phyloP scores from a whole-genome alignment of 495 filamentous ascomycete species.

The Parathielavia hyrcaniae region DNA sequence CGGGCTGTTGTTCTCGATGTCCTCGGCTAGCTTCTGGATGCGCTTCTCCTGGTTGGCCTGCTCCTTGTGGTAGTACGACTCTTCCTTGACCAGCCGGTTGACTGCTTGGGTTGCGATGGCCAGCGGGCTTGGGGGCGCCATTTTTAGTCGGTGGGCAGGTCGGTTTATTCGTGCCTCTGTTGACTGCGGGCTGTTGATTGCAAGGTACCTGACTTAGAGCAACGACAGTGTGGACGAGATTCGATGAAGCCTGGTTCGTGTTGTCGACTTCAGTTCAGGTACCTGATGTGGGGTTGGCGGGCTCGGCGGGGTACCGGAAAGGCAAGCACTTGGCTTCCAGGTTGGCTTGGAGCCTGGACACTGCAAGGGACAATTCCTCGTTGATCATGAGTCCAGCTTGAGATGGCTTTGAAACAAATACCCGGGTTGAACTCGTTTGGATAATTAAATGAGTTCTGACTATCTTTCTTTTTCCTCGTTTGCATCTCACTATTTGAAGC shows the following conservation, averaged over 20 bases:
- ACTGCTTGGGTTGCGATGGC: conserved; percentile 41
- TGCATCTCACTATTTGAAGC: too few species aligned
- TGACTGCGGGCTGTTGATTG: neutral
- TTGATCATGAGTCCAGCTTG: neutral
- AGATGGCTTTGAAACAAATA: too few species aligned
- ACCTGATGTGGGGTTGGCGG: conserved; percentile 32
- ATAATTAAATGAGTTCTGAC: too few species aligned
- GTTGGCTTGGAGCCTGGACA: too few species aligned
- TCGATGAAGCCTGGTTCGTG: neutral
- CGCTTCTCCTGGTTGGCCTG: conserved; percentile 62
- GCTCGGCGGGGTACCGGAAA: conserved; percentile 16
- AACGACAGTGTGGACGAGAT: neutral
- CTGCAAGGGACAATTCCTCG: too few species aligned
- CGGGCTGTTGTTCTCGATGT: conserved; percentile 34
- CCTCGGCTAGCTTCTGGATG: conserved; percentile 60
- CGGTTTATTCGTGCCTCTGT: neutral
- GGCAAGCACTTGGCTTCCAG: too few species aligned
- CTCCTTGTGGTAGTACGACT: conserved; percentile 82
- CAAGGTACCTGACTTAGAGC: too few species aligned
- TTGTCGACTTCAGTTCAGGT: conserved; percentile 17
- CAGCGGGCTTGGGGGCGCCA: conserved; percentile 31
- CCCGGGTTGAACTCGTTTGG: too few species aligned
- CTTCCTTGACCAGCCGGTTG: conserved; percentile 82
- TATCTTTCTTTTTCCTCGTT: too few species aligned
- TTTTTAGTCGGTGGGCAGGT: conserved; percentile 12